Base-by-base conservation (phyloP, 1,284 basidiomycete genomes). In the Puccinia hordei region DNA sequence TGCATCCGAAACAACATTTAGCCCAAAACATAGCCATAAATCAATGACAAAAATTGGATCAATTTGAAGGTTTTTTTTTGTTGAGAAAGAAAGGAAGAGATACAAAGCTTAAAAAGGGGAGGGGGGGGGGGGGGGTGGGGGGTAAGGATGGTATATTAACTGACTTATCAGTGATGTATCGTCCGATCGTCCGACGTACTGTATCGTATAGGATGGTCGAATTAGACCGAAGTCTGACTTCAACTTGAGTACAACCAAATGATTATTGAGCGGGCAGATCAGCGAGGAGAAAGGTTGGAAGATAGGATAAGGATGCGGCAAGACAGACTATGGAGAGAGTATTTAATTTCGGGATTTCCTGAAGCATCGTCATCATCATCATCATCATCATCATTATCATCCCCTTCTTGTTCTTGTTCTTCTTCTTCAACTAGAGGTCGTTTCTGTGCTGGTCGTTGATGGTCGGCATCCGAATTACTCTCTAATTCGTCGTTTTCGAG, bases 161-260 rank as follows among this genome's bases (percentile, higher is more conserved):
- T 80, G 19, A 80, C 77, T 80, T 80, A 24, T 89, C 88, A 27
- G 85, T 87, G 61, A 94, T 87, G 85, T 89, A 92, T 35, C 88
- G 85, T 75, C 89, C 86, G 6, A 94, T 90, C 59, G 89, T 87
- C 71, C 87, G 88, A 69, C 90, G 88, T 80, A 95, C 89, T 24
- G 90, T 90, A 81, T 93, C 92, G 85, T 91, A 90, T 6, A 91
- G 89, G 35, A 91, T 88, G 15, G 90, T 90, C 22, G 91, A 89
- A 74, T 89, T 88, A 2, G 90, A 86, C 57, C 89, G 87, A 35
- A 94, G 87, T 65, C 93, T 90, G 6, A 93, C 93, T 87, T 96
- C 93, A 84, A 95, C 94, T 95, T 83, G 76, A 74, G 30, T 27
- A 30, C 13, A 55, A 55, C 27, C 51, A 41, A 27, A 61, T 41